phyloP scores from a whole-genome alignment of 805 yeast genomes.

The Ogataea nakhonphanomensis region DNA sequence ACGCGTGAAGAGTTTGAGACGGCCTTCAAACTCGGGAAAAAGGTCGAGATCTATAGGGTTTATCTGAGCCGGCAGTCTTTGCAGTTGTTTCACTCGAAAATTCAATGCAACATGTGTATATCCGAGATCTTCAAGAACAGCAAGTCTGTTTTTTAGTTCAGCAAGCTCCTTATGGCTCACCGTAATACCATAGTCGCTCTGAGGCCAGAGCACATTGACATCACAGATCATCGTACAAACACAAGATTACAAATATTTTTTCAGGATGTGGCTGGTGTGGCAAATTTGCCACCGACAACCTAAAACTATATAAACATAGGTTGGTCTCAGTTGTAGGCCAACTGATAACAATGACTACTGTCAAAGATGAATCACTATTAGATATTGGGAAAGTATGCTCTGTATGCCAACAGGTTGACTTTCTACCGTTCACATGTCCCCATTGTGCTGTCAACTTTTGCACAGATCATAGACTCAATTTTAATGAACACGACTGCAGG shows the following conservation, averaged over 20 bases:
- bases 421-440: slow-evolving; percentile 54
- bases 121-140: slow-evolving; percentile 57
- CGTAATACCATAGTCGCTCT: slow-evolving; percentile 40
- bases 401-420: slow-evolving; percentile 51
- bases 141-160: slow-evolving; percentile 46
- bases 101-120: slow-evolving; percentile 78
- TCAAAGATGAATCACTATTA: slow-evolving; percentile 37
- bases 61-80: slow-evolving; percentile 48
- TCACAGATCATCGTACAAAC: slow-evolving; percentile 51
- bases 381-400: slow-evolving; percentile 58
- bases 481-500: slow-evolving; percentile 32
- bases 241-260: slow-evolving; percentile 1
- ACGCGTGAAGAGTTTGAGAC: slow-evolving; percentile 56
- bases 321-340: neutral
- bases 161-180: slow-evolving; percentile 42
- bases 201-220: slow-evolving; percentile 74
- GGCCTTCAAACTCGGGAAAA: slow-evolving; percentile 35
- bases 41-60: slow-evolving; percentile 42
- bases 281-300: slow-evolving; percentile 10
- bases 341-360: slow-evolving; percentile 12
- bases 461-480: slow-evolving; percentile 43
- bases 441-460: slow-evolving; percentile 42
- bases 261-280: slow-evolving; percentile 10
- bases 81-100: slow-evolving; percentile 42
- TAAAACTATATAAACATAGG: slow-evolving; percentile 2